Base-by-base conservation (phyloP, 139 green algal genomes). In the Pleodorina starrii region DNA sequence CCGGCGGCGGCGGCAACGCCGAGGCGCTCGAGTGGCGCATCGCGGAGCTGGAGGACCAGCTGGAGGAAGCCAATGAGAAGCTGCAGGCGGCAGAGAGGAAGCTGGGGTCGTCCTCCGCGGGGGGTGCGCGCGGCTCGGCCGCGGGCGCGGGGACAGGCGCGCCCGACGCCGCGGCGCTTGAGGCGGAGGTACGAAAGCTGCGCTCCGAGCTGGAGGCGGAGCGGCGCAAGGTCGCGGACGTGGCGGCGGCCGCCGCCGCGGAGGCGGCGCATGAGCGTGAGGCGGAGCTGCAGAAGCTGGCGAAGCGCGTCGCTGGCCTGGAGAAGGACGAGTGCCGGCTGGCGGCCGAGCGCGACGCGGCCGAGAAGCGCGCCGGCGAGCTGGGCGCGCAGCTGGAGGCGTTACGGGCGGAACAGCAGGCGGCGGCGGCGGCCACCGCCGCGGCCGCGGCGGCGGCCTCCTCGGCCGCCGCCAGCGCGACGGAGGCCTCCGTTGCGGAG, bases 1-100 rank as follows among this genome's bases (percentile, higher is more conserved):
- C 23, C 59, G 81, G 60, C 23, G 79, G 35, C 16, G 44, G 9
- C 42, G 1, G 29, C 78, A 85, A 51, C 78, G 54, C 38, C 0
- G 78, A 85, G 36, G 78, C 78, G 10, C 60, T 87, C n/a, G 81
- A 87, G 32, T 87, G 81, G 81, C 60, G 43, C 5, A 46, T 78
- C 4, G 81, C 60, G 43, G 81, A 87, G 44, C 59, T 87, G 60
- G 60, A 77, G 81, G 81, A 87, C 42, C 81, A 87, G 81, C 59
- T 87, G 42, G 81, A 63, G 43, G 60, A 77, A 5, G 81, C 81
- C 0, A 63, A 68, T 35, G 81, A 87, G 1, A 87, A 88, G 60
- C 35, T 88, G 44, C 3, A 36, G 60, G 82, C 29, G 10, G 82
- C 66, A 17, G 66, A 79, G 66, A 2, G 44, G 32, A 79, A 78